Evolutionary conservation across 768 basidiomycete genomes (phyloP).

Genomic region (Naganishia friedmannii): DNA sequence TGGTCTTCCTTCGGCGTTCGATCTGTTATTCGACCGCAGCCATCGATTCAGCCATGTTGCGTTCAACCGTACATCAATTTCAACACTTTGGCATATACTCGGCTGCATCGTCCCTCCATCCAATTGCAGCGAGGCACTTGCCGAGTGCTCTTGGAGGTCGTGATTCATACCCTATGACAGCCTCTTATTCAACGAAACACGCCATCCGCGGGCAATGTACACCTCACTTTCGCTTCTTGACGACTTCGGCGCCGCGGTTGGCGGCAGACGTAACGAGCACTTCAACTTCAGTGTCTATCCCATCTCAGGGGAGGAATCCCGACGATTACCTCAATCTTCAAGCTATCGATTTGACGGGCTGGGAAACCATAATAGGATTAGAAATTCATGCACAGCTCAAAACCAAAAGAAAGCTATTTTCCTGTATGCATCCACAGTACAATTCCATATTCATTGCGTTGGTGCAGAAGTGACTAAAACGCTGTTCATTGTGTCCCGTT

Average conservation of each 20-base stretch:
- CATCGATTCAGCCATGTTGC: slow-evolving; percentile 4
- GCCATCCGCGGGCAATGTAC: neutral
- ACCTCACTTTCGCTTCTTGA: neutral
- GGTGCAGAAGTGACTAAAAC: neutral
- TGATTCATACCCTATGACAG: neutral
- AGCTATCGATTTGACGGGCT: slow-evolving; percentile 55
- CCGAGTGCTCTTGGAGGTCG: too few species aligned
- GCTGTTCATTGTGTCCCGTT: slow-evolving; percentile 26
- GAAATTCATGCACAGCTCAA: slow-evolving; percentile 95
- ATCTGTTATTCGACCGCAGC: neutral
- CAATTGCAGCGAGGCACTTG: neutral
- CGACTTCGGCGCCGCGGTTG: neutral
- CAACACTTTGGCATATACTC: neutral
- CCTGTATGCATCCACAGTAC: slow-evolving; percentile 53
- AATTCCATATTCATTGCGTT: slow-evolving; percentile 42
- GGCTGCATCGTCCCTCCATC: neutral
- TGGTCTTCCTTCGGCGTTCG: neutral
- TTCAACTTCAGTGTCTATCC: neutral
- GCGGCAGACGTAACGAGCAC: neutral
- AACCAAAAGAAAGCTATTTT: slow-evolving; percentile 83
- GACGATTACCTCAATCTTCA: neutral
- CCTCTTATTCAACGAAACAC: neutral
- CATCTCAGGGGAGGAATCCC: neutral
- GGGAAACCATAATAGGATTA: slow-evolving; percentile 86
- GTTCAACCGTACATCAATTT: neutral